These are phyloP conservation scores for Dillenia suffruticosa DNA, from an alignment of 164 flowering plant genomes.

Conservation along the genomic window DNA sequence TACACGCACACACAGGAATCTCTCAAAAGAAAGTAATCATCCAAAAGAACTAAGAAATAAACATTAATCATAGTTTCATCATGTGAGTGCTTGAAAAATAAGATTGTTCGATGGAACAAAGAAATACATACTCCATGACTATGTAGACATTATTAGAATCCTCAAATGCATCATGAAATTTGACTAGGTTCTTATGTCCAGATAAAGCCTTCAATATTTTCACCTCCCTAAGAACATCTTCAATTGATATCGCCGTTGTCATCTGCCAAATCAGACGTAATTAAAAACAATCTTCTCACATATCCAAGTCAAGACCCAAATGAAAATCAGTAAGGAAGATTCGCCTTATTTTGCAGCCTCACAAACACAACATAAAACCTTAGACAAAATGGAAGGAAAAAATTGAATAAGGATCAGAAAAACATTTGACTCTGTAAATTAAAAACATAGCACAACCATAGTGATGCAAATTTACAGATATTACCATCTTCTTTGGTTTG, in stretches of 20 bases:
- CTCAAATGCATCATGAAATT: constrained; percentile 88
- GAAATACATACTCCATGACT: constrained; percentile 83
- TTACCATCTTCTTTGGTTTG: too few species aligned
- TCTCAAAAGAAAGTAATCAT: neutral
- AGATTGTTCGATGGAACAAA: constrained; percentile 1
- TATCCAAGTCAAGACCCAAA: constrained; percentile 5
- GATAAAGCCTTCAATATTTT: constrained; percentile 90
- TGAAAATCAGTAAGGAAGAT: neutral
- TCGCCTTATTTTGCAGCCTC: too few species aligned
- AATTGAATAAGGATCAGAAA: too few species aligned
- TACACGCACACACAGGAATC: neutral
- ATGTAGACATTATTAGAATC: constrained; percentile 84
- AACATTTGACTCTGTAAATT: too few species aligned
- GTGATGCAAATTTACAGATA: too few species aligned
- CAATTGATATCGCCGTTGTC: constrained; percentile 91
- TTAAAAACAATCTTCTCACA: neutral
- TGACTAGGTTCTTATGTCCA: constrained; percentile 75
- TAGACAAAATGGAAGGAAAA: too few species aligned
- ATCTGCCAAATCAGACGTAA: constrained; percentile 52
- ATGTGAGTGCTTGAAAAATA: neutral
- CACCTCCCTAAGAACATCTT: constrained; percentile 98
- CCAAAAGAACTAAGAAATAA: neutral
- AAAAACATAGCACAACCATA: too few species aligned
- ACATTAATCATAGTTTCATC: neutral
- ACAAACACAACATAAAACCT: too few species aligned